A percentile compares a stretch with the other conserved stretches of the same genome.
These are phyloP conservation scores for Combretum micranthum DNA, from an alignment of 345 rosid genomes.

Conservation along the genomic window DNA sequence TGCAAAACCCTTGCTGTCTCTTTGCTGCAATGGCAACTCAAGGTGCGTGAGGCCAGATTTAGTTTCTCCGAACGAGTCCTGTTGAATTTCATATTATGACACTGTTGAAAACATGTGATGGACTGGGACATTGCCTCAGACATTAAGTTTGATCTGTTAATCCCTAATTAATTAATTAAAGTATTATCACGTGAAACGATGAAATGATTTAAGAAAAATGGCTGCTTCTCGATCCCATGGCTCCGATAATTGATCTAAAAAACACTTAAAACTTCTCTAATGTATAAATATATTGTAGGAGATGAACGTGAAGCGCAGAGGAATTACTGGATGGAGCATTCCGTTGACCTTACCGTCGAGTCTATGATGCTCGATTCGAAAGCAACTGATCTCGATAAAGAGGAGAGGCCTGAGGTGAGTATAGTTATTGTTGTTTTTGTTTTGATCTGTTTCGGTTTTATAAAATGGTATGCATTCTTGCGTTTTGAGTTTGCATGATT, in stretches of 20 bases:
- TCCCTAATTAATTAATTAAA: too few relatives aligned
- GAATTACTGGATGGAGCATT: conserved; percentile 83
- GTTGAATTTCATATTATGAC: background rate
- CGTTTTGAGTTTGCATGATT: too few relatives aligned
- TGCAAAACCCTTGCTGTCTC: background rate
- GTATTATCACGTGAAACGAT: too few relatives aligned
- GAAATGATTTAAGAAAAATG: too few relatives aligned
- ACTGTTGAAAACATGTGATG: background rate
- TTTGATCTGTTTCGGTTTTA: background rate
- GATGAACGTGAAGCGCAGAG: conserved; percentile 74
- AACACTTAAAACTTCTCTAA: too few relatives aligned
- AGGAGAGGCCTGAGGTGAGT: conserved; percentile 88
- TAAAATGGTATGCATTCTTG: too few relatives aligned
- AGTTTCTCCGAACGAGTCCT: background rate
- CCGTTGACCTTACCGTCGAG: conserved; percentile 63
- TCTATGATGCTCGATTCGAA: conserved; percentile 96
- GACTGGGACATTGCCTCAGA: background rate
- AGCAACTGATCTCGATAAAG: conserved; percentile 92
- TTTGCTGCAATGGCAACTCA: conserved; percentile 34
- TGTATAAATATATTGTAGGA: conserved; percentile 16
- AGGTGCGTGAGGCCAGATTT: conserved; percentile 18
- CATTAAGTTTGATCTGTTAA: background rate
- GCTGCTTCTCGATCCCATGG: too few relatives aligned
- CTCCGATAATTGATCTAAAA: too few relatives aligned
- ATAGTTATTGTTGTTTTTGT: too few relatives aligned